phyloP scores from a whole-genome alignment of 805 yeast genomes.

The Brettanomyces custersianus region DNA sequence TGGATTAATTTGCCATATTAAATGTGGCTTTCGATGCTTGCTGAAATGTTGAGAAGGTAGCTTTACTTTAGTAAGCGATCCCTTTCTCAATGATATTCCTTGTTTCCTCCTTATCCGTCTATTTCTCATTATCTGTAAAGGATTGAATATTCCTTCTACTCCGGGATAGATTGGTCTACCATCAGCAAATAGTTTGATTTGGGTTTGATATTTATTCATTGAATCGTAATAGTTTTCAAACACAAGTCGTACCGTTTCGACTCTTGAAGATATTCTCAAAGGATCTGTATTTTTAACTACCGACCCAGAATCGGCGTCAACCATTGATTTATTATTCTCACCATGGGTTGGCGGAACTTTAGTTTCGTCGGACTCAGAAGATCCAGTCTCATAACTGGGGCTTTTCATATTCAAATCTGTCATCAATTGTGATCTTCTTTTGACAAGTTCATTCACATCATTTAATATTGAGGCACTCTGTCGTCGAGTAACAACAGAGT shows the following conservation, averaged over 20 bases:
- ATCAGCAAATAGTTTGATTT: conserved; percentile 16
- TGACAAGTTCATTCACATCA: conserved; percentile 30
- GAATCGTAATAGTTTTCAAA: conserved; percentile 41
- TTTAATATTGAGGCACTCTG: neutral
- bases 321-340: too few species aligned
- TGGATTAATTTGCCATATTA: conserved; percentile 59
- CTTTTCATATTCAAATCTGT: conserved; percentile 33
- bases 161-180: conserved; percentile 29
- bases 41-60: conserved; percentile 61
- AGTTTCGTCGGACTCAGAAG: too few species aligned
- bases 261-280: too few species aligned
- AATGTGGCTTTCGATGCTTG: conserved; percentile 30
- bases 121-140: conserved; percentile 73
- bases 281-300: too few species aligned
- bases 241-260: conserved; percentile 39
- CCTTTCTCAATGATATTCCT: conserved; percentile 36
- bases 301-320: too few species aligned
- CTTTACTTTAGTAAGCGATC: conserved; percentile 29
- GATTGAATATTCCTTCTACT: conserved; percentile 68
- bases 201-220: conserved; percentile 33
- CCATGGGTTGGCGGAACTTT: too few species aligned
- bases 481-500: too few species aligned
- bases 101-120: conserved; percentile 47
- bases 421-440: conserved; percentile 33
- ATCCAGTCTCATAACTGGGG: conserved; percentile 1